Conservation (phyloP, 768 basidiomycete genomes). For the Leucosporidium creatinivorum region DNA sequence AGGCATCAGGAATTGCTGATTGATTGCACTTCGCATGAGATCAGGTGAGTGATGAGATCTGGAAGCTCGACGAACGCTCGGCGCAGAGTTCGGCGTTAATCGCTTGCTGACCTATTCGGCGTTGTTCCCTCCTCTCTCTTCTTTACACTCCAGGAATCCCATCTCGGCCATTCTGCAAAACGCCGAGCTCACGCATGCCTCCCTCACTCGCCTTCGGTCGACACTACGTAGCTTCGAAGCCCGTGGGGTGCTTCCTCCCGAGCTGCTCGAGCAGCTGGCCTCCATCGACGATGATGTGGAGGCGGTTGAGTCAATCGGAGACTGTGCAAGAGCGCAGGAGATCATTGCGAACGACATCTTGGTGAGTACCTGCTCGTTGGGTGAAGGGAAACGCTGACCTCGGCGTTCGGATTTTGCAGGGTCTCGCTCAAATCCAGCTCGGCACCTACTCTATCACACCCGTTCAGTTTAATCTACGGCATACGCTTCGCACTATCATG, state of each 20-base stretch:
- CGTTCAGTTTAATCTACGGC: constrained; percentile 39
- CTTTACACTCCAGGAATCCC: background rate
- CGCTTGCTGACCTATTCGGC: no score
- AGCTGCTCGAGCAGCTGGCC: no score
- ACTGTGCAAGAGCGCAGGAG: constrained; percentile 27
- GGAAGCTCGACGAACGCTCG: no score
- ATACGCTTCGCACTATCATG: constrained; percentile 39
- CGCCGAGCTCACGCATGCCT: constrained; percentile 22
- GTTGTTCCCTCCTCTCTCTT: background rate
- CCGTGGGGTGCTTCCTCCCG: no score
- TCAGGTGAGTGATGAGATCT: constrained; percentile 34
- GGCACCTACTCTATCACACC: constrained; percentile 40
- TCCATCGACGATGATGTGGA: background rate
- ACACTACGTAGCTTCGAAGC: background rate
- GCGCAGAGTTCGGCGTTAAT: no score
- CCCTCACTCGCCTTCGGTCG: constrained; percentile 3
- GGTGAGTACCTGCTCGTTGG: background rate
- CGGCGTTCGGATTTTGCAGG: constrained; percentile 3
- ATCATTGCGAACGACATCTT: constrained; percentile 42
- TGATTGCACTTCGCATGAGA: constrained; percentile 42
- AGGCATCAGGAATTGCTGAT: constrained; percentile 38
- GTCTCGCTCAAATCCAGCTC: constrained; percentile 38
- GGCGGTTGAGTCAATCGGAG: background rate
- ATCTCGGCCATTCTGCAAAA: constrained; percentile 42
- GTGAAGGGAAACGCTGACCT: no score